phyloP scores from a whole-genome alignment of 2,329 filamentous ascomycete genomes.

The Rhytidhysteron rufulum region DNA sequence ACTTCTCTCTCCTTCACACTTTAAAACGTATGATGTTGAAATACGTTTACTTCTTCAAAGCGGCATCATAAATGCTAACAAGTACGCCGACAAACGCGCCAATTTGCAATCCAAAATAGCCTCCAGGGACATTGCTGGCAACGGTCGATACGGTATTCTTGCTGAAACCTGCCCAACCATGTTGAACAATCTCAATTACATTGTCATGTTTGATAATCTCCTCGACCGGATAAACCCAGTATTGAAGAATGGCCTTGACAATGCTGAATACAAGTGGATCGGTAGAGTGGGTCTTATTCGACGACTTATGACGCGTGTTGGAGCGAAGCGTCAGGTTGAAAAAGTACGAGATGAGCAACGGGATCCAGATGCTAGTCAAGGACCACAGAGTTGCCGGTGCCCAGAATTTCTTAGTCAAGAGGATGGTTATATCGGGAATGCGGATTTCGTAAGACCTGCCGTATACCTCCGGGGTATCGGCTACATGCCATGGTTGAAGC shows the following conservation, averaged over 20 bases:
- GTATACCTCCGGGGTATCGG: conserved; percentile 64
- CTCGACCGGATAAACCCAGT: conserved; percentile 68
- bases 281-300: conserved; percentile 55
- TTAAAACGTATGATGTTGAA: not conserved
- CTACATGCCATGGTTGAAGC: conserved; percentile 67
- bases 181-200: conserved; percentile 10
- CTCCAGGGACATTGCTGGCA: conserved; percentile 64
- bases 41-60: conserved; percentile 58
- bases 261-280: conserved; percentile 92
- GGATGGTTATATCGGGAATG: conserved; percentile 74
- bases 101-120: conserved; percentile 66
- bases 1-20: not conserved
- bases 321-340: conserved; percentile 73
- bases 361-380: conserved; percentile 66
- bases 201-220: conserved; percentile 13
- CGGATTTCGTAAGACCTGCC: conserved; percentile 55
- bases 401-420: conserved; percentile 80
- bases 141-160: conserved; percentile 60
- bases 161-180: conserved; percentile 53
- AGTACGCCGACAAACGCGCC: conserved; percentile 66
- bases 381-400: conserved; percentile 73
- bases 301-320: conserved; percentile 43
- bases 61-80: conserved; percentile 72
- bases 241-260: conserved; percentile 76
- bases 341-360: conserved; percentile 75